phyloP scores from a whole-genome alignment of 225 moss, liverwort and hornwort species.

The Marchantia polymorpha region DNA sequence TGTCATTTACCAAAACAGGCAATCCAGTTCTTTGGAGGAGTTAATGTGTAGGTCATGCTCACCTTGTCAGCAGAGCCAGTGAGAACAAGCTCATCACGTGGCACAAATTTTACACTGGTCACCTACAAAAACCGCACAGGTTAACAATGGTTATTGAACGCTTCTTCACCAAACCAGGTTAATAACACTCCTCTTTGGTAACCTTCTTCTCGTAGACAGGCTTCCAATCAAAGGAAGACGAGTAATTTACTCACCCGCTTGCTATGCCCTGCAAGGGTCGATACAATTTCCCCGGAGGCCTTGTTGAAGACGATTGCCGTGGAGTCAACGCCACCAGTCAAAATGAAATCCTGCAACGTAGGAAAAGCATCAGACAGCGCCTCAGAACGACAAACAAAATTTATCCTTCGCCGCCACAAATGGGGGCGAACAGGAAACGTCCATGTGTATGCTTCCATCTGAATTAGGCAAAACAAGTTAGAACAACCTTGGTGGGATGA shows the following conservation, averaged over 20 bases:
- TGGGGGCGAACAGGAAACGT: too few species aligned
- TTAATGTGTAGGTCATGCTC: slow-evolving; percentile 8
- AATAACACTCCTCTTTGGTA: not conserved
- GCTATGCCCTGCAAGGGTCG: slow-evolving; percentile 81
- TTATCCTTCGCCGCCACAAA: too few species aligned
- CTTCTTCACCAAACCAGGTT: not conserved
- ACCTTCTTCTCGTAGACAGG: not conserved
- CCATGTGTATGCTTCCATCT: not conserved
- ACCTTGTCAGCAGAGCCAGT: slow-evolving; percentile 96
- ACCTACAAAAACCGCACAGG: slow-evolving; percentile 47
- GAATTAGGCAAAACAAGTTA: not conserved
- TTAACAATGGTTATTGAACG: not conserved
- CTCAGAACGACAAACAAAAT: not conserved
- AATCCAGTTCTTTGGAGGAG: too few species aligned
- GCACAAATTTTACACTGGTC: slow-evolving; percentile 94
- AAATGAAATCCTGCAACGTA: slow-evolving; percentile 63
- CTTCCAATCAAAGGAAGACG: not conserved
- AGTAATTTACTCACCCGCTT: slow-evolving; percentile 65
- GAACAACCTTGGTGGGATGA: slow-evolving; percentile 68
- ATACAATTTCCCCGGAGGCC: slow-evolving; percentile 76
- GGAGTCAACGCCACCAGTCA: slow-evolving; percentile 86
- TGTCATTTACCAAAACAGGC: too few species aligned
- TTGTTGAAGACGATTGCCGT: slow-evolving; percentile 81
- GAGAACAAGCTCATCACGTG: slow-evolving; percentile 76
- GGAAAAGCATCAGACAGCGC: not conserved